phyloP scores from a whole-genome alignment of 805 yeast genomes.

The Sugiyamaella americana region DNA sequence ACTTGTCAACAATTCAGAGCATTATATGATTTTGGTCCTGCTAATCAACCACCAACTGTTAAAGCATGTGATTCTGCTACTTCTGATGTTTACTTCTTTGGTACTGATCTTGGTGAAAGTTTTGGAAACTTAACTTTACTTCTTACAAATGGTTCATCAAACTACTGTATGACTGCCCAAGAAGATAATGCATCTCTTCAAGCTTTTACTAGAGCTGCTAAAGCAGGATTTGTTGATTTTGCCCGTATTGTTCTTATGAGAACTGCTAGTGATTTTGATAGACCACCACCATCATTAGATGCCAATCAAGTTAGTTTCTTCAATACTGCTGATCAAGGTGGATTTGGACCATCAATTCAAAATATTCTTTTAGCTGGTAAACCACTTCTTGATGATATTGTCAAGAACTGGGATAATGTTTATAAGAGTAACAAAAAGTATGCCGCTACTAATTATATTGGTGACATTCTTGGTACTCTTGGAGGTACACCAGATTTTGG shows the following conservation, averaged over 20 bases:
- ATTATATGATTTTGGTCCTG: conserved; percentile 46
- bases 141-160: conserved; percentile 54
- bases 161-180: conserved; percentile 57
- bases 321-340: conserved; percentile 46
- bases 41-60: conserved; percentile 42
- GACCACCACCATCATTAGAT: conserved; percentile 42
- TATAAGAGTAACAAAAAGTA: conserved; percentile 18
- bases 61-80: conserved; percentile 55
- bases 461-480: conserved; percentile 53
- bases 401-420: conserved; percentile 36
- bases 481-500: conserved; percentile 40
- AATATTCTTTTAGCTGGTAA: conserved; percentile 50
- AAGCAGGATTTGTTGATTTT: conserved; percentile 50
- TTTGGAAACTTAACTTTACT: conserved; percentile 43
- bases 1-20: conserved; percentile 38
- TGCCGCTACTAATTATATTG: conserved; percentile 48
- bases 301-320: conserved; percentile 44
- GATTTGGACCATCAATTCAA: conserved; percentile 41
- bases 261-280: conserved; percentile 53
- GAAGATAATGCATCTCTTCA: conserved; percentile 65
- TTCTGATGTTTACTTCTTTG: conserved; percentile 55
- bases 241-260: conserved; percentile 54
- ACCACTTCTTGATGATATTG: conserved; percentile 49
- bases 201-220: conserved; percentile 49
- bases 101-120: conserved; percentile 45